A percentile compares a stretch with the other conserved stretches of the same genome.
phyloP scores from a whole-genome alignment of 2,329 filamentous ascomycete genomes.

The Clarireedia homoeocarpa region DNA sequence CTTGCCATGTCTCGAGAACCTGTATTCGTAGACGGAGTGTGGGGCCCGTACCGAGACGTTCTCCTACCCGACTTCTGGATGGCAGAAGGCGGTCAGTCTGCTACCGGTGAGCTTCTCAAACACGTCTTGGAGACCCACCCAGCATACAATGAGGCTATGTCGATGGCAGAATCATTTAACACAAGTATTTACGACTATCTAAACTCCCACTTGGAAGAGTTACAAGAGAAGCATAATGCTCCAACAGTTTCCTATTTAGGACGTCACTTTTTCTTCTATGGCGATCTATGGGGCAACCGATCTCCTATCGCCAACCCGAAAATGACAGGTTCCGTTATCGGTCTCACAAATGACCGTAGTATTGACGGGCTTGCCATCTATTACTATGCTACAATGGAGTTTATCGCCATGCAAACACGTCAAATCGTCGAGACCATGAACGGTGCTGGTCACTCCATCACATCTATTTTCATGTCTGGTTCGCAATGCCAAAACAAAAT shows the following conservation, averaged over 20 bases:
- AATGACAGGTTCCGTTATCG: slow-evolving; percentile 88
- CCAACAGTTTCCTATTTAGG: slow-evolving; percentile 78
- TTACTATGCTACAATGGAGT: slow-evolving; percentile 96
- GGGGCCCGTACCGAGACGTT: slow-evolving; percentile 95
- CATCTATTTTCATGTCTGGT: slow-evolving; percentile 96
- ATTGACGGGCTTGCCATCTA: slow-evolving; percentile 81
- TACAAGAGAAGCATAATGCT: slow-evolving; percentile 60
- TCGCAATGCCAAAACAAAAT: slow-evolving; percentile 95
- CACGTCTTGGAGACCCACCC: slow-evolving; percentile 94
- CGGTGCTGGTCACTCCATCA: slow-evolving; percentile 74
- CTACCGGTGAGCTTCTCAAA: slow-evolving; percentile 88
- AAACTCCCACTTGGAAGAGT: slow-evolving; percentile 74
- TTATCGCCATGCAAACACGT: slow-evolving; percentile 92
- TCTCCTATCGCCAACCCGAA: slow-evolving; percentile 86
- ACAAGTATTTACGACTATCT: slow-evolving; percentile 93
- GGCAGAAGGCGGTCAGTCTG: slow-evolving; percentile 93
- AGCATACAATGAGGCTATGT: slow-evolving; percentile 72
- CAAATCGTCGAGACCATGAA: slow-evolving; percentile 97
- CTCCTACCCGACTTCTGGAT: slow-evolving; percentile 91
- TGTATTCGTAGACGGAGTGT: slow-evolving; percentile 90
- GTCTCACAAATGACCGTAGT: slow-evolving; percentile 78
- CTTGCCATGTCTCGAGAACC: slow-evolving; percentile 90
- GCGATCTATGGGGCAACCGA: slow-evolving; percentile 93
- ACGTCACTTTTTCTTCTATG: slow-evolving; percentile 97
- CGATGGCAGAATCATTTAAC: slow-evolving; percentile 72